Base-by-base conservation (phyloP, 1,139 yeast genomes). In the Blastobotrys aristatus region DNA sequence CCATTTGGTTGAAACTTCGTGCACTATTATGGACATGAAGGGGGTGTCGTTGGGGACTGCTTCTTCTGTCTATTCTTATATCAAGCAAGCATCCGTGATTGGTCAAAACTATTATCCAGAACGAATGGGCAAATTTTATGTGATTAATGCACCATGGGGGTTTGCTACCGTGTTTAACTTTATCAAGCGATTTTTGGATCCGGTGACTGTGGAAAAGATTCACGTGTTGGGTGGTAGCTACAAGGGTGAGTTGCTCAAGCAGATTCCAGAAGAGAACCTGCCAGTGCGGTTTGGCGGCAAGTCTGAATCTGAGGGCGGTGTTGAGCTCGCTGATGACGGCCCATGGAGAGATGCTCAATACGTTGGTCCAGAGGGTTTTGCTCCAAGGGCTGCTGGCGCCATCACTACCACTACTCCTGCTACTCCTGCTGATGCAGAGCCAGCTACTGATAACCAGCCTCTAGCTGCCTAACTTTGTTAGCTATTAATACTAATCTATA, bases 31-130 rank as follows among this genome's bases (percentile, higher is more conserved):
- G 73, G 98, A 92, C 66, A 77, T 92, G 66, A 92, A 92, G 73
- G 97, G 97, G 21, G 89, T 92, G 51, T 87, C 96, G 24, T 73
- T 92, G 54, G 72, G 84, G 30, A 72, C 94, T 45, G 96, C 96
- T 34, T 80, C 84, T 55, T 87, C 84, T 66, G 98, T 92, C 42
- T 75, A 89, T 59, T 75, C 84, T 22, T 92, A 90, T 69, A 95
- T 92, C 49, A 80, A 83, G 65, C 96, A 89, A 69, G 97, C 98
- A 24, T 86, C 96, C 18, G 73, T 77, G 60, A 88, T 92, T 63
- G 97, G 97, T 54, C 98, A 92, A 72, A 88, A 92, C 73, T 92
- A 85, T 70, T 92, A 92, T 68, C 98, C 98, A n/a, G 98, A 92
- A 74, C 84, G 98, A 71, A 90, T 92, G 97, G 97, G 98, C 62